Base-by-base conservation (phyloP, 495 filamentous ascomycete species). In the Saxophila tyrrhenica region DNA sequence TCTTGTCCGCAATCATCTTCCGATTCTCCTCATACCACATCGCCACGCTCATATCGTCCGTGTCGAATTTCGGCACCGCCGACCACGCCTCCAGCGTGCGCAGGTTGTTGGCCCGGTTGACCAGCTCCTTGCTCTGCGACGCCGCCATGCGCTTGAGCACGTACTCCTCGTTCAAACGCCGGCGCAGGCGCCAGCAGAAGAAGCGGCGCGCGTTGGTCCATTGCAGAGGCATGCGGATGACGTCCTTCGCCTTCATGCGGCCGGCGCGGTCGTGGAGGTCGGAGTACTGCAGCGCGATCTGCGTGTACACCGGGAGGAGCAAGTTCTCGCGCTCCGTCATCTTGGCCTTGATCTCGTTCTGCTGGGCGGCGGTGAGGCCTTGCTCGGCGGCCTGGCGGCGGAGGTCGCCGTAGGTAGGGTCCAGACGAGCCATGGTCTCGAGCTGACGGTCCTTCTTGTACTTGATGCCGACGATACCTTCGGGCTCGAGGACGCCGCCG, bases 171-270 rank as follows among this genome's bases (percentile, higher is more conserved):
- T 94, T 95, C 63, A 98, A 76, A 72, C 94, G 81, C 68, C 92
- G 87, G 69, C 92, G 91, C 51, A 94, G 84, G 76, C 92, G 90
- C 92, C 92, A 98, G 83, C 96, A 98, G 81, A 98, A 97, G 86
- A 95, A 98, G 65, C 94, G 87, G 59, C 92, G 83, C 45, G 91
- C 84, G 57, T 95, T 82, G 67, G 81, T 77, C 94, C 90, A 98
- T 65, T 80, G 76, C 17, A 98, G 77, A 1, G 84, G 72, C 56
- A 81, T 75, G 50, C 94, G 87, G 65, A 98, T 96, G 59, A 84
- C 83, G 54, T 87, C 84, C 82, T 98, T 98, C 69, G 92, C 92
- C 70, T 94, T 76, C 92, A 98, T 97, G 70, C 92, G 86, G 50
- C 92, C 94, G 47, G 92, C 86, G 32, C 94, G 90, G 69, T 98